A percentile compares a stretch with the other conserved stretches of the same genome.
Conservation (phyloP, 1,284 basidiomycete species). For the Taiwanofungus camphoratus region DNA sequence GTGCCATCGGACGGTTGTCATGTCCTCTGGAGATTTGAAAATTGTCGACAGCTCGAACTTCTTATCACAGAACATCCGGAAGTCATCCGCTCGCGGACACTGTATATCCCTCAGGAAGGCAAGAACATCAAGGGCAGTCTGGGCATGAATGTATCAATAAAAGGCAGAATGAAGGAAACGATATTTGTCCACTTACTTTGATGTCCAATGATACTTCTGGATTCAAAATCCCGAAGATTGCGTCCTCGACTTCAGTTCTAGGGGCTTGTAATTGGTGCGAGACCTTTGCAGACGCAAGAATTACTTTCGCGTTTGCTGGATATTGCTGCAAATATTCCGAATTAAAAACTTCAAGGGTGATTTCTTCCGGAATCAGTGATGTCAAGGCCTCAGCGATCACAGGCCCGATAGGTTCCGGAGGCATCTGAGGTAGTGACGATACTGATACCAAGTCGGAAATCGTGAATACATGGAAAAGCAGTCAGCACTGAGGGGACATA, state of each 20-base stretch:
- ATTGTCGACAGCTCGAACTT: slow-evolving; percentile 58
- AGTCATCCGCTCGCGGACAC: slow-evolving; percentile 53
- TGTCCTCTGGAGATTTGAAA: slow-evolving; percentile 52
- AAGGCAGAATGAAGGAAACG: too few relatives aligned
- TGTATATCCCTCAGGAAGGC: slow-evolving; percentile 42
- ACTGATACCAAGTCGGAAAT: slow-evolving; percentile 26
- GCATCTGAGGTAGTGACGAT: slow-evolving; percentile 34
- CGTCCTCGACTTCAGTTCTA: slow-evolving; percentile 51
- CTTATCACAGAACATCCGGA: slow-evolving; percentile 43
- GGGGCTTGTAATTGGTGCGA: slow-evolving; percentile 41
- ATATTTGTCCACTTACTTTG: slow-evolving; percentile 36
- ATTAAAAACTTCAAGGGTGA: slow-evolving; percentile 64
- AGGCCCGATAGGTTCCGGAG: slow-evolving; percentile 38
- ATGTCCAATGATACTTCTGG: slow-evolving; percentile 42
- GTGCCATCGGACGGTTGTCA: slow-evolving; percentile 27
- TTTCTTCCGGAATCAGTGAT: slow-evolving; percentile 49
- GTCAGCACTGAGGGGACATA: slow-evolving; percentile 25
- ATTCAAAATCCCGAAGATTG: slow-evolving; percentile 47
- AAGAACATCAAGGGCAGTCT: slow-evolving; percentile 46
- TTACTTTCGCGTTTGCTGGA: slow-evolving; percentile 41
- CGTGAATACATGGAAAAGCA: slow-evolving; percentile 5
- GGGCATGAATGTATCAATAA: neutral
- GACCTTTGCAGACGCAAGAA: slow-evolving; percentile 60
- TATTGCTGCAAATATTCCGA: slow-evolving; percentile 70
- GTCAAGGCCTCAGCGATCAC: slow-evolving; percentile 42